Evolutionary conservation across 2,329 filamentous ascomycete species (phyloP).

Genomic region (Fusarium sp.): DNA sequence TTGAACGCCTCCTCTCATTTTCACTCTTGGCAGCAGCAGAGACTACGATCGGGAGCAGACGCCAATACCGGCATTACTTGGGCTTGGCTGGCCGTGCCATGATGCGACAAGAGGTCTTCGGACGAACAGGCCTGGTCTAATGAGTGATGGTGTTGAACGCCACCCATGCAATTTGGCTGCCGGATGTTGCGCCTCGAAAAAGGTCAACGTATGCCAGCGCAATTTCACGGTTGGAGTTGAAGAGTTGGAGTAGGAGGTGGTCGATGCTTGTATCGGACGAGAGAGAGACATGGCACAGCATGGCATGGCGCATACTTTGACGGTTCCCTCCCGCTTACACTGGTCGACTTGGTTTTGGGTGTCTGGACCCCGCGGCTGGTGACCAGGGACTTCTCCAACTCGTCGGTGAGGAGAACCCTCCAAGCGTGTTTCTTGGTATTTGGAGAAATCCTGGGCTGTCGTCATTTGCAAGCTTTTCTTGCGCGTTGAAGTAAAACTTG

Average conservation of each 20-base stretch:
- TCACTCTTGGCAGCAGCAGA: not conserved
- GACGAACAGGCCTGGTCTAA: not conserved
- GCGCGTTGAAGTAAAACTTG: not conserved
- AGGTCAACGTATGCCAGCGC: not conserved
- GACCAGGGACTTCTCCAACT: slow-evolving; percentile 37
- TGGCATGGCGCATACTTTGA: slow-evolving; percentile 1
- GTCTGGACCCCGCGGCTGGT: not conserved
- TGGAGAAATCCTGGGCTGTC: slow-evolving; percentile 35
- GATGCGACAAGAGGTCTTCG: slow-evolving; percentile 13
- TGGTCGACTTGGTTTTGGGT: not conserved
- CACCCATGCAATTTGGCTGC: slow-evolving; percentile 25
- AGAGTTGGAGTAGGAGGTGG: slow-evolving; percentile 9
- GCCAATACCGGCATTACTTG: slow-evolving; percentile 20
- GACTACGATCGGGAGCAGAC: not conserved
- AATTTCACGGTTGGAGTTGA: not conserved
- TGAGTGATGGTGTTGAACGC: slow-evolving; percentile 4
- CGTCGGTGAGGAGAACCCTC: slow-evolving; percentile 32
- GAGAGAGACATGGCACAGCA: not conserved
- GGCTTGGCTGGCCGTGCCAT: slow-evolving; percentile 18
- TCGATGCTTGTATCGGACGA: not conserved
- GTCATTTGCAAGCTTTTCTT: slow-evolving; percentile 15
- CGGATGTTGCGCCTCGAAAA: slow-evolving; percentile 9
- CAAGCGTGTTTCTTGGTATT: slow-evolving; percentile 1
- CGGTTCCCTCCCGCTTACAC: not conserved
- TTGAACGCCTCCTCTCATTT: slow-evolving; percentile 10